Conservation (phyloP, 345 rosid species). For the Kernera saxatilis region DNA sequence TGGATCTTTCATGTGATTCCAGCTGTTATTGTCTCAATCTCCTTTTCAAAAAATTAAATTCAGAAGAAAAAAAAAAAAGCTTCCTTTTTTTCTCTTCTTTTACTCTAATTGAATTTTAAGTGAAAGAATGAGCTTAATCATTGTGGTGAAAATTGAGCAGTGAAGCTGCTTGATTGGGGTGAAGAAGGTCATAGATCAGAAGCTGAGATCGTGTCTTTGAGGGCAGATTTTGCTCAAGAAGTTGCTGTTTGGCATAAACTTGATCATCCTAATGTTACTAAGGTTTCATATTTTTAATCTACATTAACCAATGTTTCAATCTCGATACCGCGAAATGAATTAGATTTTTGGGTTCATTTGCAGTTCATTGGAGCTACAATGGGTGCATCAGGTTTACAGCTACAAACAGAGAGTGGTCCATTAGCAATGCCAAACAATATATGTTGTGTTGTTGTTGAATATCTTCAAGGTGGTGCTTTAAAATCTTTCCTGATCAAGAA, state of each 20-base stretch:
- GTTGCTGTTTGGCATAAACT: conserved; percentile 99
- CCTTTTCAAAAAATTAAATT: conserved; percentile 1
- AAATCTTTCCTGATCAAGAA: conserved; percentile 85
- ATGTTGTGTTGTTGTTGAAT: conserved; percentile 97
- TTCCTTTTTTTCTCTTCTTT: no score
- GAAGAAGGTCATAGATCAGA: conserved; percentile 97
- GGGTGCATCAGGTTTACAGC: conserved; percentile 76
- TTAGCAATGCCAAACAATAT: conserved; percentile 78
- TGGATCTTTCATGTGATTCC: conserved; percentile 59
- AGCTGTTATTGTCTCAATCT: conserved; percentile 32
- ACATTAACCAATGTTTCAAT: no score
- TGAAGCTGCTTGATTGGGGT: conserved; percentile 99
- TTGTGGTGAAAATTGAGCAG: conserved; percentile 36
- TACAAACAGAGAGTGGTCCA: conserved; percentile 83
- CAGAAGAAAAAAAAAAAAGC: not conserved
- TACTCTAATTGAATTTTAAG: not conserved
- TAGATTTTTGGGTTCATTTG: no score
- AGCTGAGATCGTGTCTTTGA: conserved; percentile 71
- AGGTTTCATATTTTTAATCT: conserved; percentile 75
- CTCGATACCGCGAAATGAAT: no score
- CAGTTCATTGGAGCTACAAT: conserved; percentile 96
- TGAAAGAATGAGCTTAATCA: not conserved
- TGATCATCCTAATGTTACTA: conserved; percentile 95
- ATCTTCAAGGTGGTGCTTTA: conserved; percentile 90
- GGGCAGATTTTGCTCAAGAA: conserved; percentile 89